phyloP scores from a whole-genome alignment of 495 filamentous ascomycete genomes.

The Terfezia boudieri region DNA sequence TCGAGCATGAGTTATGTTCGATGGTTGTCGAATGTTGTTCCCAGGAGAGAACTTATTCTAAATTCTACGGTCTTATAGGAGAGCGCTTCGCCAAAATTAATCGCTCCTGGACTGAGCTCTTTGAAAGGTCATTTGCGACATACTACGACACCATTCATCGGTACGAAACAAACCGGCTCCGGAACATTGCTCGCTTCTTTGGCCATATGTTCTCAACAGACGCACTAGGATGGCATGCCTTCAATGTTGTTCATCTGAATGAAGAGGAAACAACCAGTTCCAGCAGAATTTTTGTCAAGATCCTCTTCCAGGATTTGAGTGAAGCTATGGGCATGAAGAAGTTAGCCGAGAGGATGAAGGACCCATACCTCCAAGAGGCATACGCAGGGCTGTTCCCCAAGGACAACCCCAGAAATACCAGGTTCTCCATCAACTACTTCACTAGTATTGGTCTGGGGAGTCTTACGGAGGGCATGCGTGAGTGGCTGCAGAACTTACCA shows the following conservation, averaged over 20 bases:
- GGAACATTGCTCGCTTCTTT: constrained; percentile 89
- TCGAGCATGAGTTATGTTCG: constrained; percentile 72
- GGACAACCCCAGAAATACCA: constrained; percentile 68
- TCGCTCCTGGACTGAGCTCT: constrained; percentile 76
- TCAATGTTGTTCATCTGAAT: constrained; percentile 68
- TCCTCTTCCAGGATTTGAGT: constrained; percentile 77
- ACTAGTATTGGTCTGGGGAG: constrained; percentile 89
- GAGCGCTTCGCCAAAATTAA: constrained; percentile 92
- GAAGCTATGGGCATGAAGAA: constrained; percentile 69
- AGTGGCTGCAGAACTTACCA: constrained; percentile 55
- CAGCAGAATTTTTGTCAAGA: constrained; percentile 94
- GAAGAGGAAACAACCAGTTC: constrained; percentile 92
- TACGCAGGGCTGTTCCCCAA: constrained; percentile 76
- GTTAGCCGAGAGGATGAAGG: constrained; percentile 49
- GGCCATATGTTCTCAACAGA: constrained; percentile 73
- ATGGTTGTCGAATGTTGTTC: constrained; percentile 96
- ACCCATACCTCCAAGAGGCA: constrained; percentile 53
- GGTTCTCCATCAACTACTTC: constrained; percentile 98
- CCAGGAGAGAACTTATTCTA: constrained; percentile 85
- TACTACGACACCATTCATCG: constrained; percentile 97
- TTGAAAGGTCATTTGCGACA: constrained; percentile 67
- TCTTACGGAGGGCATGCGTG: constrained; percentile 87
- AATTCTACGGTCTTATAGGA: constrained; percentile 86
- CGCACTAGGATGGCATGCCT: constrained; percentile 74
- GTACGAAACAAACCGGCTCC: constrained; percentile 78